phyloP scores from a whole-genome alignment of 1,284 basidiomycete genomes.

The Irpex sp. region DNA sequence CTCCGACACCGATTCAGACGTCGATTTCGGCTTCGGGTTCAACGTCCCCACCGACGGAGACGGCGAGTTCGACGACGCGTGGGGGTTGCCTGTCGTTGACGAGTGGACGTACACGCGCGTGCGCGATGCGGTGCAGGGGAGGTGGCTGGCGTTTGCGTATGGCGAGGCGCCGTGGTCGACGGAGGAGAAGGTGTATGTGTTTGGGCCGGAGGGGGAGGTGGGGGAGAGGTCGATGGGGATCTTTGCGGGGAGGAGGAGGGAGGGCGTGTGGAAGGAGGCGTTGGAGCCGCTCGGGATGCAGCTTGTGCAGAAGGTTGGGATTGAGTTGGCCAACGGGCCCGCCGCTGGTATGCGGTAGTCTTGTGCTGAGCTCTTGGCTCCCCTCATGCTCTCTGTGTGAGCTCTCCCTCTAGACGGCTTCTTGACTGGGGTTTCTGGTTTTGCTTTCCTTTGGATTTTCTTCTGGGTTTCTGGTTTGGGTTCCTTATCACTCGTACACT shows the following conservation, averaged over 20 bases:
- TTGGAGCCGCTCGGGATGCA: conserved; percentile 62
- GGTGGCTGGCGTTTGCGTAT: conserved; percentile 71
- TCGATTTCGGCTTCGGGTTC: conserved; percentile 17
- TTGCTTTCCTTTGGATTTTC: neutral
- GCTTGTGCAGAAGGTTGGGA: conserved; percentile 66
- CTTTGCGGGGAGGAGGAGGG: conserved; percentile 47
- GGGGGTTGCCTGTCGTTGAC: conserved; percentile 51
- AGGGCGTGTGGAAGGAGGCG: conserved; percentile 55
- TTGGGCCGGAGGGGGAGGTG: conserved; percentile 67
- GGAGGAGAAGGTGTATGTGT: conserved; percentile 67
- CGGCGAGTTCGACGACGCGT: conserved; percentile 28
- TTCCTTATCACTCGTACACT: neutral
- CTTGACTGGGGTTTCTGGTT: neutral
- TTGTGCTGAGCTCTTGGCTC: neutral
- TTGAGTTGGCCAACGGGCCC: conserved; percentile 69
- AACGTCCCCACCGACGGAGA: conserved; percentile 15
- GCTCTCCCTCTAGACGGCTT: neutral
- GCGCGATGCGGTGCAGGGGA: conserved; percentile 62
- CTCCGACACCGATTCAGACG: conserved; percentile 25
- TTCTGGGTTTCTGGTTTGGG: neutral
- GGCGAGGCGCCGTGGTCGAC: conserved; percentile 63
- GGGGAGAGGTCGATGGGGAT: conserved; percentile 56
- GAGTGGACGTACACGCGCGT: conserved; percentile 61
- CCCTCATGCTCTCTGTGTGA: neutral
- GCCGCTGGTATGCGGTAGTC: conserved; percentile 17